A percentile compares a stretch with the other conserved stretches of the same genome.
Conservation (phyloP, 2,329 filamentous ascomycete species). For the Ascomycota sp. region DNA sequence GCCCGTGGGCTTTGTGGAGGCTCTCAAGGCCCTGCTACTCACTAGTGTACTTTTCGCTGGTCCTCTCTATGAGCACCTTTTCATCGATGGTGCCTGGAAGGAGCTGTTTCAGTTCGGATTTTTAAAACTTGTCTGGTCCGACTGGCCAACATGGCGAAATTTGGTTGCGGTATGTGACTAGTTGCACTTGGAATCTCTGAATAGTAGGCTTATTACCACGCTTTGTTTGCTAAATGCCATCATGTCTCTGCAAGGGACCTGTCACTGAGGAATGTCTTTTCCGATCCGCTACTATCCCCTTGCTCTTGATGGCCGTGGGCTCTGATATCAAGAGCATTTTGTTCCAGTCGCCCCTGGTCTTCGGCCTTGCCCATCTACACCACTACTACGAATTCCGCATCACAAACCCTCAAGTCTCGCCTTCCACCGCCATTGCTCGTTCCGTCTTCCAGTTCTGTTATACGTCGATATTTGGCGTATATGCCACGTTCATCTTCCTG, state of each 20-base stretch:
- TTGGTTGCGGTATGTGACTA: slow-evolving; percentile 54
- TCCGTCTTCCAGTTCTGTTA: slow-evolving; percentile 73
- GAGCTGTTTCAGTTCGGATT: slow-evolving; percentile 37
- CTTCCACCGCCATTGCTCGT: slow-evolving; percentile 42
- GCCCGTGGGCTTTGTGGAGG: slow-evolving; percentile 49
- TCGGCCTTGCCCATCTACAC: slow-evolving; percentile 83
- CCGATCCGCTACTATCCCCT: slow-evolving; percentile 64
- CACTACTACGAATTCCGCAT: slow-evolving; percentile 90
- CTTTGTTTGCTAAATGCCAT: neutral
- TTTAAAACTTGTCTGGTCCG: slow-evolving; percentile 38
- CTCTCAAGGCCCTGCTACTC: slow-evolving; percentile 42
- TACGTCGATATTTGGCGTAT: slow-evolving; percentile 84
- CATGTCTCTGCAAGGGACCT: slow-evolving; percentile 39
- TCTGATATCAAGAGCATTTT: slow-evolving; percentile 39
- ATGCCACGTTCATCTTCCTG: slow-evolving; percentile 74
- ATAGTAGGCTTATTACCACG: neutral
- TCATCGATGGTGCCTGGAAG: slow-evolving; percentile 52
- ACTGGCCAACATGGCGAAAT: slow-evolving; percentile 75
- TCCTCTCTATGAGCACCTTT: slow-evolving; percentile 59
- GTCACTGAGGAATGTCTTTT: slow-evolving; percentile 89
- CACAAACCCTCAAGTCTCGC: slow-evolving; percentile 50
- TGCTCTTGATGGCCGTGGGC: slow-evolving; percentile 57
- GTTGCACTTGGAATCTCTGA: no score
- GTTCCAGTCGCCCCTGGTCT: slow-evolving; percentile 70
- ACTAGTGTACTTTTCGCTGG: slow-evolving; percentile 65